These are phyloP conservation scores for Fonsecaea erecta DNA, from an alignment of 2,329 filamentous ascomycete species.

Conservation along the genomic window DNA sequence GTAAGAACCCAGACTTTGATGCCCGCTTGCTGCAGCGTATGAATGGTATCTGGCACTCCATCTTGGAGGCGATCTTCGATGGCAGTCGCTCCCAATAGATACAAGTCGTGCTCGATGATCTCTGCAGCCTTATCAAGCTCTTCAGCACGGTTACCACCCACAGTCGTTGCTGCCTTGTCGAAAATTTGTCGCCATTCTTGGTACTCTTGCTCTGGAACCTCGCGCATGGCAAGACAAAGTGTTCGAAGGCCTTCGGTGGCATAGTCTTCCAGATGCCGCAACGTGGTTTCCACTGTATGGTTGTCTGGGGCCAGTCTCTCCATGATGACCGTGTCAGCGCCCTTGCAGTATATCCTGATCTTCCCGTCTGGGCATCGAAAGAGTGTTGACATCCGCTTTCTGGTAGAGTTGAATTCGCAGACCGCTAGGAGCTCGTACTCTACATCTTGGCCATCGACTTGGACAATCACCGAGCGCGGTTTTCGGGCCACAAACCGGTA, in stretches of 20 bases:
- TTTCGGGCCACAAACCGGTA: slow-evolving; percentile 92
- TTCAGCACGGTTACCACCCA: slow-evolving; percentile 88
- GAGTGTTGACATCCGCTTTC: slow-evolving; percentile 97
- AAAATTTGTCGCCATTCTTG: slow-evolving; percentile 84
- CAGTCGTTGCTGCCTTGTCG: slow-evolving; percentile 84
- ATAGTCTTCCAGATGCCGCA: slow-evolving; percentile 97
- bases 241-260: slow-evolving; percentile 94
- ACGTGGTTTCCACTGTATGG: slow-evolving; percentile 82
- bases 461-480: slow-evolving; percentile 83
- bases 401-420: slow-evolving; percentile 98
- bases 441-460: slow-evolving; percentile 70
- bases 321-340: slow-evolving; percentile 95
- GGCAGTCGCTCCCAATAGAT: slow-evolving; percentile 88
- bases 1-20: slow-evolving; percentile 99
- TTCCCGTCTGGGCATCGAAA: slow-evolving; percentile 96
- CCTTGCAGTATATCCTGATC: slow-evolving; percentile 91
- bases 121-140: slow-evolving; percentile 97
- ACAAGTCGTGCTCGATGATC: slow-evolving; percentile 90
- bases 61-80: slow-evolving; percentile 98
- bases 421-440: slow-evolving; percentile 93
- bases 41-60: slow-evolving; percentile 96
- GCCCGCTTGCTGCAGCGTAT: slow-evolving; percentile 92
- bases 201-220: slow-evolving; percentile 87
- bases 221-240: slow-evolving; percentile 91
- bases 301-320: slow-evolving; percentile 85